Evolutionary conservation across 257 asterid species (phyloP).

Genomic region (Hygrophila difformis): DNA sequence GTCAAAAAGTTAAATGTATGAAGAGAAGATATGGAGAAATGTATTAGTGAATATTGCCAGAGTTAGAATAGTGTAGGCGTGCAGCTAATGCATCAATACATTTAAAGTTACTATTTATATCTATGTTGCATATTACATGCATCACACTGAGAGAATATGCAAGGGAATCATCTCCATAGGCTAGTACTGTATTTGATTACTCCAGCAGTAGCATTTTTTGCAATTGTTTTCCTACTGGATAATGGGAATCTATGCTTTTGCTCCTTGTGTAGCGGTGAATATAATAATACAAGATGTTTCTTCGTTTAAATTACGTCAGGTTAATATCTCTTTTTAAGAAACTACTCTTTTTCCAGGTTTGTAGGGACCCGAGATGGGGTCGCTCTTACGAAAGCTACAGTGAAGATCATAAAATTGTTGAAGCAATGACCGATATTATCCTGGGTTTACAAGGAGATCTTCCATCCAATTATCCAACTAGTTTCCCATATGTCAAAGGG

Average conservation of each 20-base stretch:
- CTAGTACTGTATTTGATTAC: no score
- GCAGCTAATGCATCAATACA: no score
- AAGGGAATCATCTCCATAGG: no score
- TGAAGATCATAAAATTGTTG: constrained; percentile 46
- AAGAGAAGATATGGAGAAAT: no score
- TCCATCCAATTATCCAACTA: constrained; percentile 21
- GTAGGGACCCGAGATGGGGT: constrained; percentile 59
- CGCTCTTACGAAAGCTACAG: constrained; percentile 54
- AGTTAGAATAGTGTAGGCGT: no score
- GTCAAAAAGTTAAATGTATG: no score
- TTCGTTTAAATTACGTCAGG: background rate
- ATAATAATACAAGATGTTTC: background rate
- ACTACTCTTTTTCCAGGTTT: constrained; percentile 21
- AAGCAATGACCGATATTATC: constrained; percentile 31
- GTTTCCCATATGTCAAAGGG: constrained; percentile 21
- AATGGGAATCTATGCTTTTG: constrained; percentile 30
- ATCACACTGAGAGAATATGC: no score
- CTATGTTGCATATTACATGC: no score
- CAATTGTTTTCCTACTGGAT: no score
- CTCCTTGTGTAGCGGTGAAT: constrained; percentile 31
- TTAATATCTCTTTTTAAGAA: background rate
- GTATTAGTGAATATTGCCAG: no score
- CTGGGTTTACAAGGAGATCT: constrained; percentile 40
- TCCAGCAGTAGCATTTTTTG: no score
- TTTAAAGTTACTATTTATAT: no score